Conservation (phyloP, 2,329 filamentous ascomycete genomes). For the Gnomoniopsis smithogilvyi region DNA sequence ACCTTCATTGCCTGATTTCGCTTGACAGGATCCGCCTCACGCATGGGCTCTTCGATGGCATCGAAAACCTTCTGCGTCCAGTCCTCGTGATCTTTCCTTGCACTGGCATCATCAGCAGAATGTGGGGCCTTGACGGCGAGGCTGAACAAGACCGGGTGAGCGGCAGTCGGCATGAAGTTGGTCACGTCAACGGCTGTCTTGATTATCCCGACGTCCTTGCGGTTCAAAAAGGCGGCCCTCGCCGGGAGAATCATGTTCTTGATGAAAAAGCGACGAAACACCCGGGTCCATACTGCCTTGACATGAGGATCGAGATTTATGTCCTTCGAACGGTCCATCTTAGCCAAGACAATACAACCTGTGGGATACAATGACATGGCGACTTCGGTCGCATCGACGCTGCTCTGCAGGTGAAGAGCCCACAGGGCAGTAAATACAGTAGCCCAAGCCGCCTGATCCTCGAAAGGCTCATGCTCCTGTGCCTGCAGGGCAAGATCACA, state of each 20-base stretch:
- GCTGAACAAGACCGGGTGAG: slow-evolving; percentile 43
- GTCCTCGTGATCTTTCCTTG: slow-evolving; percentile 33
- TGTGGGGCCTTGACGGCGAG: slow-evolving; percentile 32
- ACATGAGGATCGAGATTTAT: slow-evolving; percentile 23
- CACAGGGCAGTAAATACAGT: slow-evolving; percentile 44
- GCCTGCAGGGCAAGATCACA: slow-evolving; percentile 38
- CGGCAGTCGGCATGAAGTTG: slow-evolving; percentile 30
- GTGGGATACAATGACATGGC: slow-evolving; percentile 43
- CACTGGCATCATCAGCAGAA: slow-evolving; percentile 34
- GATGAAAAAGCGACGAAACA: slow-evolving; percentile 47
- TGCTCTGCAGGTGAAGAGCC: slow-evolving; percentile 51
- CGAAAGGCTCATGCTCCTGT: slow-evolving; percentile 28
- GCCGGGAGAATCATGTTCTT: slow-evolving; percentile 51
- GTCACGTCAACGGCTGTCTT: slow-evolving; percentile 38
- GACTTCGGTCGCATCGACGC: slow-evolving; percentile 45
- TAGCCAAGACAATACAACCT: slow-evolving; percentile 37
- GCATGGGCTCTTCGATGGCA: slow-evolving; percentile 26
- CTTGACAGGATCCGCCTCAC: slow-evolving; percentile 18
- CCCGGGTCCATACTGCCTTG: slow-evolving; percentile 39
- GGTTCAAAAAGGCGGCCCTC: slow-evolving; percentile 43
- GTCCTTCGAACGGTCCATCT: slow-evolving; percentile 29
- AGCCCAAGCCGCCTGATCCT: slow-evolving; percentile 45
- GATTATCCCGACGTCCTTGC: slow-evolving; percentile 38
- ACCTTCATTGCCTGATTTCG: slow-evolving; percentile 25
- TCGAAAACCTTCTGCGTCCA: slow-evolving; percentile 39